Percentiles rank a stretch among this genome's conserved stretches.
phyloP scores from a whole-genome alignment of 257 asterid species.

The Thymus quinquecostatus region DNA sequence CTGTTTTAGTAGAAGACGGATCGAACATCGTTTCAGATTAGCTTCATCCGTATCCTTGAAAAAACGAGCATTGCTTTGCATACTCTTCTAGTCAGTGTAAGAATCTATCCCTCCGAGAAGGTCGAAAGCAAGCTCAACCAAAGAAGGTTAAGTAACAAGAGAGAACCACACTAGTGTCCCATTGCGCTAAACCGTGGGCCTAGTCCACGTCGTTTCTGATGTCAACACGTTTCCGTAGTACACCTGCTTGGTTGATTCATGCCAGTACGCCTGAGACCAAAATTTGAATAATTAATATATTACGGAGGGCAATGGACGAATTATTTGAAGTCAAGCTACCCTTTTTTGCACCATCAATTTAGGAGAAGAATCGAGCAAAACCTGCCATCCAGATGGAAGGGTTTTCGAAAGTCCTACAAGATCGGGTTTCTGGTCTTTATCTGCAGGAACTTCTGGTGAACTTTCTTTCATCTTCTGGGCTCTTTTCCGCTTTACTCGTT shows the following conservation, averaged over 20 bases:
- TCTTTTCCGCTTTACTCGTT: constrained; percentile 86
- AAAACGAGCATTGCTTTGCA: too few relatives aligned
- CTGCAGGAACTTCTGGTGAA: constrained; percentile 44
- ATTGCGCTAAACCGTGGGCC: constrained; percentile 43
- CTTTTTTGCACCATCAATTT: neutral
- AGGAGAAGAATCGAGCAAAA: constrained; percentile 26
- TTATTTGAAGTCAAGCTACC: neutral
- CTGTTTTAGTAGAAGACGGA: too few relatives aligned
- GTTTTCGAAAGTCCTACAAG: constrained; percentile 62
- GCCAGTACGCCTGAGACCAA: constrained; percentile 73
- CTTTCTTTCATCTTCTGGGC: constrained; percentile 60
- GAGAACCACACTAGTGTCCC: neutral
- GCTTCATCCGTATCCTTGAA: too few relatives aligned
- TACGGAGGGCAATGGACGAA: neutral
- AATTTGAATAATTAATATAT: neutral
- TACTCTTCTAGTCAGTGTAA: neutral
- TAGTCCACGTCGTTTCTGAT: constrained; percentile 81
- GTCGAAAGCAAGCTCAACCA: neutral
- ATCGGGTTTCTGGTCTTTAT: constrained; percentile 55
- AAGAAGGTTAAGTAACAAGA: neutral
- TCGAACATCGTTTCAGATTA: too few relatives aligned
- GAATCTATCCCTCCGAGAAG: neutral
- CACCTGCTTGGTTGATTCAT: constrained; percentile 72
- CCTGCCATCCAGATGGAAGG: constrained; percentile 98
- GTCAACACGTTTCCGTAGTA: constrained; percentile 73